Base-by-base conservation (phyloP, 208 protist genomes). In the Endotrypanum monterogeii region DNA sequence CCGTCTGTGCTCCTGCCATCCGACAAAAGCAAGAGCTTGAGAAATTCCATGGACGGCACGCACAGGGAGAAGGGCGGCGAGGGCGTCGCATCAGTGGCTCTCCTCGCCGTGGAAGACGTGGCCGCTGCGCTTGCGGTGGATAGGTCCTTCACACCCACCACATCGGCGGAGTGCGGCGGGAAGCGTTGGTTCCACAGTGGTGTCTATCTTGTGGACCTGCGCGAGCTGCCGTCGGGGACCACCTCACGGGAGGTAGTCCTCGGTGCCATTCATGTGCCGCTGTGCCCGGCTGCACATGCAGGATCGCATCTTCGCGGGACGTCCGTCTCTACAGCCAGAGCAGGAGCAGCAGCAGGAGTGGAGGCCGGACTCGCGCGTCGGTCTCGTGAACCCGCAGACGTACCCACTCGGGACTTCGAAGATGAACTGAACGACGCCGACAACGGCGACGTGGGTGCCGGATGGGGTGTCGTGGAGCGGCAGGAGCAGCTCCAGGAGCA, bases 171-270 rank as follows among this genome's bases (percentile, higher is more conserved):
- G 8, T 1, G 48, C 25, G 11, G 20, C 55, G 30, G 14, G 30
- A 54, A 71, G 11, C 73, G 73, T 8, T 89, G 84, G 84, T 67
- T 61, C 8, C 52, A 80, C 56, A 65, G 72, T 2, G 89, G 89
- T 0, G 32, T 94, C 30, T 94, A 86, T 74, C 66, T 94, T 23
- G 75, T 94, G 2, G 86, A 94, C 60, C 51, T 91, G 14, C 83
- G 86, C 60, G 57, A 73, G 63, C 16, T 28, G 5, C 8, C 46
- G 14, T 9, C 72, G 11, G 18, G 30, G 63, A 60, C 25, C 0
- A 48, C 39, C 20, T 25, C 28, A 1, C 79, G 71, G 35, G 85
- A 86, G 20, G 61, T 73, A 32, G 52, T 93, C 30, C 58, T 93
- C 25, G 85, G 88, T 25, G 88, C 88, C 35, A 67, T 93, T 32